Conservation (phyloP, 371 early-diverging fungal species). For the Apophysomyces variabilis region DNA sequence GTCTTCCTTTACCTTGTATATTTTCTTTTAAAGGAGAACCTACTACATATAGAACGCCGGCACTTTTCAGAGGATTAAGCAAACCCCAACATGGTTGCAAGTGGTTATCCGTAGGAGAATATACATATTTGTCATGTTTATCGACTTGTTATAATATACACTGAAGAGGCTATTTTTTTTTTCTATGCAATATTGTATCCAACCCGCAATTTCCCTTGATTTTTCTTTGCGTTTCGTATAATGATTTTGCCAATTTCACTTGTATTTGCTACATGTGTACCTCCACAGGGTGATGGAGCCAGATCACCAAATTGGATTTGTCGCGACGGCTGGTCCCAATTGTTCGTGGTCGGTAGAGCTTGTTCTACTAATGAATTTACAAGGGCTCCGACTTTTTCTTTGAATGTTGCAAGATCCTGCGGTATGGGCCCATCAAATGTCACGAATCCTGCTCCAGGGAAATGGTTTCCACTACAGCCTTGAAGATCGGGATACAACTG, state of each 20-base stretch:
- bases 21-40: too few species aligned
- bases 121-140: too few species aligned
- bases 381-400: not conserved
- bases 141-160: too few species aligned
- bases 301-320: constrained; percentile 1
- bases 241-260: not conserved
- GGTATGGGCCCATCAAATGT: constrained; percentile 1
- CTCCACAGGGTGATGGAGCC: not conserved
- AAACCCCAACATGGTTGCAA: too few species aligned
- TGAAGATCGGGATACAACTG: constrained; percentile 1
- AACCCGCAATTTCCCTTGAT: not conserved
- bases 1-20: too few species aligned
- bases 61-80: too few species aligned
- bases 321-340: not conserved
- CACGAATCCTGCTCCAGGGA: not conserved
- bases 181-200: not conserved
- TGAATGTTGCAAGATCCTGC: constrained; percentile 3
- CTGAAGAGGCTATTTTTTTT: too few species aligned
- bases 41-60: too few species aligned
- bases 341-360: not conserved
- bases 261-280: not conserved
- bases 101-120: too few species aligned
- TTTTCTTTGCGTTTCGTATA: constrained; percentile 5
- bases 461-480: not conserved
- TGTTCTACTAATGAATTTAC: not conserved